Percentiles rank a stretch among this genome's conserved stretches.
Evolutionary conservation across 2,329 filamentous ascomycete genomes (phyloP).

Genomic region (Raffaelea arxii): DNA sequence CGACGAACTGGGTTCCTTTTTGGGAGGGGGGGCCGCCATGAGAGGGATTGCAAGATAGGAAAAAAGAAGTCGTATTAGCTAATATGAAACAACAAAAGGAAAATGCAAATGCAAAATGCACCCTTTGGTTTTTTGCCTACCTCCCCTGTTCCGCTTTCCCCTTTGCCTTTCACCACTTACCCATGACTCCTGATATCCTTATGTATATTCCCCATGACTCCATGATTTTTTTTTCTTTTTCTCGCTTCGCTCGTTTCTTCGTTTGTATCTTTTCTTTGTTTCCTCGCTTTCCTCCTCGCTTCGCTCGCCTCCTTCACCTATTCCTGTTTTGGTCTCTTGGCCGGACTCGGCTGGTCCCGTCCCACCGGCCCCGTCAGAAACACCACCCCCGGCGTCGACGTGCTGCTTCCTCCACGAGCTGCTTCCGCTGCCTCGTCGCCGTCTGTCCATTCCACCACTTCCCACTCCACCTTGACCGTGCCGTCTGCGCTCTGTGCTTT

Average conservation of each 20-base stretch:
- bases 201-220: too few species aligned
- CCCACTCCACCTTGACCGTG: conserved; percentile 65
- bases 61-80: neutral
- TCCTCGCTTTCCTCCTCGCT: neutral
- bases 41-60: conserved; percentile 2
- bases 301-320: conserved; percentile 22
- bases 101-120: neutral
- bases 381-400: conserved; percentile 31
- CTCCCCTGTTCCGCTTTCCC: too few species aligned
- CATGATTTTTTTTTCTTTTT: neutral
- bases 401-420: too few species aligned
- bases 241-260: neutral
- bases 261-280: neutral
- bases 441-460: conserved; percentile 65
- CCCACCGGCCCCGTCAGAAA: conserved; percentile 28
- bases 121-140: too few species aligned
- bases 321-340: conserved; percentile 42
- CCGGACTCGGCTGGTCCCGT: conserved; percentile 20
- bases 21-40: neutral
- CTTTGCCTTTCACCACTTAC: too few species aligned
- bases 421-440: conserved; percentile 27
- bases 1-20: too few species aligned
- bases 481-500: conserved; percentile 45
- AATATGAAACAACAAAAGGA: conserved; percentile 1
- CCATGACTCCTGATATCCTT: too few species aligned